These are phyloP conservation scores for Rasamsonia emersonii DNA, from an alignment of 2,329 filamentous ascomycete genomes.

Conservation along the genomic window DNA sequence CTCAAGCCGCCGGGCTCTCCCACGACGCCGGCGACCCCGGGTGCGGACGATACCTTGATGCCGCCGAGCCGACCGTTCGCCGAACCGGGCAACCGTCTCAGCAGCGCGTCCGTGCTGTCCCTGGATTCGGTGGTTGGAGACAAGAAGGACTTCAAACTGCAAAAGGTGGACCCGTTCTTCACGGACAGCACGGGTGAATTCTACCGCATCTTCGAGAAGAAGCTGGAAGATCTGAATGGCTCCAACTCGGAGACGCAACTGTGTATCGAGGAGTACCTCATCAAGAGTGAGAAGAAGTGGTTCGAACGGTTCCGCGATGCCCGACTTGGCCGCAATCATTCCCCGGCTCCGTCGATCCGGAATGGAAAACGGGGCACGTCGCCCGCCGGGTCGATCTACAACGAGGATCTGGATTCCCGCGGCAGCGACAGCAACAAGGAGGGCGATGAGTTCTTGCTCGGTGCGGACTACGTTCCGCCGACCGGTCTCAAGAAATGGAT, in stretches of 20 bases:
- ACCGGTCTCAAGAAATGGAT: constrained; percentile 48
- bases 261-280: constrained; percentile 58
- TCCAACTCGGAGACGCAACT: constrained; percentile 50
- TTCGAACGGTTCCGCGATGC: constrained; percentile 51
- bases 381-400: constrained; percentile 32
- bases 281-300: constrained; percentile 60
- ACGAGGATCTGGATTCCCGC: constrained; percentile 27
- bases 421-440: constrained; percentile 27
- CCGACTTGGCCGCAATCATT: constrained; percentile 46
- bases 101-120: constrained; percentile 42
- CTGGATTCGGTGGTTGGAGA: constrained; percentile 51
- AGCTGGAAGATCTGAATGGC: constrained; percentile 47
- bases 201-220: constrained; percentile 50
- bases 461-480: constrained; percentile 48
- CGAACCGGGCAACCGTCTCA: constrained; percentile 25
- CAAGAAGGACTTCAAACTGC: constrained; percentile 53
- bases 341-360: constrained; percentile 27
- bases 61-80: constrained; percentile 21
- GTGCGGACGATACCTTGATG: constrained; percentile 24
- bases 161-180: constrained; percentile 60
- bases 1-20: constrained; percentile 16
- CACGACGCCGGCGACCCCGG: constrained; percentile 19
- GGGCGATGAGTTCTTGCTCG: constrained; percentile 49
- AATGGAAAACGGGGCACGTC: constrained; percentile 25
- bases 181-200: constrained; percentile 57